Percentiles rank a stretch among this genome's conserved stretches.
These are phyloP conservation scores for Magnusiomyces magnusii DNA, from an alignment of 1,139 yeast genomes.

Conservation along the genomic window DNA sequence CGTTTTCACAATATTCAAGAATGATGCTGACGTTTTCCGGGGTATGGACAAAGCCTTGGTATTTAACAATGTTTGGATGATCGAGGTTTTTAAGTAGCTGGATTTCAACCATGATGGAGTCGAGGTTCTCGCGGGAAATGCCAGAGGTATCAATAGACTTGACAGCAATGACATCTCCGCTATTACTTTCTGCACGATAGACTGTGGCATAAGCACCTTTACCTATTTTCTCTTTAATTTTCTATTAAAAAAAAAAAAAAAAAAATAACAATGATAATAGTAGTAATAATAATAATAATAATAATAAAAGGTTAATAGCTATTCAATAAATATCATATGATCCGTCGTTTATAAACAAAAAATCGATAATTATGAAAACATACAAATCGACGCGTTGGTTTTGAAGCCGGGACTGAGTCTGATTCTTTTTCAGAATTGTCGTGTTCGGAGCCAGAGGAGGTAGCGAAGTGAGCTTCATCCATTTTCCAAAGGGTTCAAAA, in stretches of 20 bases:
- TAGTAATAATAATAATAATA: too few relatives aligned
- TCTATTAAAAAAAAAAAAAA: neutral
- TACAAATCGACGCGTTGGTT: constrained; percentile 1
- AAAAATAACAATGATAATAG: neutral
- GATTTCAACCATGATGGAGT: constrained; percentile 83
- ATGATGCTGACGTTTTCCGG: constrained; percentile 69
- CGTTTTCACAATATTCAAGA: constrained; percentile 94
- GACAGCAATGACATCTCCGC: constrained; percentile 95
- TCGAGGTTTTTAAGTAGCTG: constrained; percentile 65
- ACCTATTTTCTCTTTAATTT: constrained; percentile 42
- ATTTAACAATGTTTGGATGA: constrained; percentile 89
- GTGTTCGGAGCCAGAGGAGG: neutral
- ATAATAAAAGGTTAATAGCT: neutral
- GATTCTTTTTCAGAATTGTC: neutral
- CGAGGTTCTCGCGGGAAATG: constrained; percentile 48
- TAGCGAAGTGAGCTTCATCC: neutral
- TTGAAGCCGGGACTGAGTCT: neutral
- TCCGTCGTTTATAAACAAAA: neutral
- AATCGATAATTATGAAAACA: neutral
- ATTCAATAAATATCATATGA: too few relatives aligned
- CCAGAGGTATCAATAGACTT: constrained; percentile 65
- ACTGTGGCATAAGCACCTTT: constrained; percentile 78
- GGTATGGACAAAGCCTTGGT: constrained; percentile 72
- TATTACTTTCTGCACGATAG: constrained; percentile 58
- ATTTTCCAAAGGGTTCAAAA: neutral